Conservation (phyloP, 768 basidiomycete species). For the Lyophyllum shimeji region DNA sequence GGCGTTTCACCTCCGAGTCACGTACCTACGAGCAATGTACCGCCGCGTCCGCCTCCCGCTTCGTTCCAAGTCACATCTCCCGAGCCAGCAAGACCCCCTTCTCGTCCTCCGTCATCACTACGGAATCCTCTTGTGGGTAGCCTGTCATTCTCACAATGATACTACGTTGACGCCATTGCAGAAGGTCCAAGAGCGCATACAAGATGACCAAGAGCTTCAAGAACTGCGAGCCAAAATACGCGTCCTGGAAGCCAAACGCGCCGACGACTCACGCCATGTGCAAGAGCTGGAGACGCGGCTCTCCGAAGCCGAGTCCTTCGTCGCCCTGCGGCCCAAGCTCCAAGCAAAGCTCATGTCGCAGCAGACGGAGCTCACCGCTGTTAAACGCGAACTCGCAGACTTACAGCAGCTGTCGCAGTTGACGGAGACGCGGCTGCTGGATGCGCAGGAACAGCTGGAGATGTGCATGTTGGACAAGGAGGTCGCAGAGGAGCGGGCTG, state of each 20-base stretch:
- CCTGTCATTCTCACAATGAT: too few relatives aligned
- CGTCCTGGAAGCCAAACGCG: conserved; percentile 82
- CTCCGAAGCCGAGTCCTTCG: conserved; percentile 80
- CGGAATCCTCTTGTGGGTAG: conserved; percentile 13
- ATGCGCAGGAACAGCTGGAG: conserved; percentile 88
- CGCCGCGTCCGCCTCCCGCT: conserved; percentile 19
- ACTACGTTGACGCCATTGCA: background rate
- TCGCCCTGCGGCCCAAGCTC: conserved; percentile 83
- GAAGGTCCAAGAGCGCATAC: conserved; percentile 19
- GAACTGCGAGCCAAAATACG: conserved; percentile 83
- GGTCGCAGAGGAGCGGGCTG: conserved; percentile 91
- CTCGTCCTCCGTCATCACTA: conserved; percentile 29
- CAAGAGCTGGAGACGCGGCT: conserved; percentile 85
- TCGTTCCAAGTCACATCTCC: conserved; percentile 24
- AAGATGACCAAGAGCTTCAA: conserved; percentile 66
- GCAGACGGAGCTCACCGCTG: conserved; percentile 75
- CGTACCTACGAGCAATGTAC: conserved; percentile 18
- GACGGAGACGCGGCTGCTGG: conserved; percentile 67
- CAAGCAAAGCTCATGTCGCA: conserved; percentile 83
- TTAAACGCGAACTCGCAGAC: conserved; percentile 77
- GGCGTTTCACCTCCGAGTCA: conserved; percentile 23
- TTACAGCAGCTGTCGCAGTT: conserved; percentile 71
- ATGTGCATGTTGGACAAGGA: conserved; percentile 96
- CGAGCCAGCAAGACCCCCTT: conserved; percentile 21
- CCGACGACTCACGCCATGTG: conserved; percentile 82